Percentiles rank a stretch among this genome's conserved stretches.
These are phyloP conservation scores for Globisporangium nunn DNA, from an alignment of 352 stramenopile species.

Conservation along the genomic window DNA sequence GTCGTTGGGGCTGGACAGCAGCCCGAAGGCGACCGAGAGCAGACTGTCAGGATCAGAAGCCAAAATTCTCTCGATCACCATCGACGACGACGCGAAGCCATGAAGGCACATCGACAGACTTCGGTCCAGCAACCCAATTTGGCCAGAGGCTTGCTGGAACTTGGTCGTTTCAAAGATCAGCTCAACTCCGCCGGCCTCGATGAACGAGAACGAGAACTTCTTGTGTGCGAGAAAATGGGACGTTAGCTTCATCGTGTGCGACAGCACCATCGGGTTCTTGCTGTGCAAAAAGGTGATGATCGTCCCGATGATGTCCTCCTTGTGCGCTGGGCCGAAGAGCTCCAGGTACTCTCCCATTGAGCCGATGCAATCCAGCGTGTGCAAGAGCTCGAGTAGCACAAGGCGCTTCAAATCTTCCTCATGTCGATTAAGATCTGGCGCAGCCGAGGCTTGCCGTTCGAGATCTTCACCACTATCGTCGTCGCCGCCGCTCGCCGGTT, in stretches of 20 bases:
- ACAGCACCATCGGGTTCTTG: slow-evolving; percentile 74
- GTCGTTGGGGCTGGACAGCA: slow-evolving; percentile 74
- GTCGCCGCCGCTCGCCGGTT: neutral
- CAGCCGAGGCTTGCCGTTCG: neutral
- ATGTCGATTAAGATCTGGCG: slow-evolving; percentile 38
- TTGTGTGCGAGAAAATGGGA: slow-evolving; percentile 84
- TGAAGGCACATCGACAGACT: slow-evolving; percentile 84
- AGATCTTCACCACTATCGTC: neutral
- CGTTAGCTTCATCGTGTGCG: slow-evolving; percentile 75
- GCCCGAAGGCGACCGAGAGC: slow-evolving; percentile 45
- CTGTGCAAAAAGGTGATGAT: slow-evolving; percentile 82
- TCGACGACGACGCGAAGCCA: slow-evolving; percentile 71
- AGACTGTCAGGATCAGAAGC: slow-evolving; percentile 47
- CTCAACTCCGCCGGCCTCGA: slow-evolving; percentile 67
- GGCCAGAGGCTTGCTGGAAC: slow-evolving; percentile 39
- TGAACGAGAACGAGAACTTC: slow-evolving; percentile 74
- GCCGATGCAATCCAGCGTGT: slow-evolving; percentile 78
- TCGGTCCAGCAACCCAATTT: slow-evolving; percentile 58
- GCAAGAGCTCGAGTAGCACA: slow-evolving; percentile 76
- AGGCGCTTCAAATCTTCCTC: slow-evolving; percentile 77
- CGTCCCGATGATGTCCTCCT: slow-evolving; percentile 78
- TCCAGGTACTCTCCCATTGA: slow-evolving; percentile 84
- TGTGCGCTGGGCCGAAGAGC: slow-evolving; percentile 70
- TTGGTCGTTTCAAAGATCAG: slow-evolving; percentile 64
- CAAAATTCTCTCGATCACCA: slow-evolving; percentile 72